Base-by-base conservation (phyloP, 2,329 filamentous ascomycete species). In the Fusarium sp. region DNA sequence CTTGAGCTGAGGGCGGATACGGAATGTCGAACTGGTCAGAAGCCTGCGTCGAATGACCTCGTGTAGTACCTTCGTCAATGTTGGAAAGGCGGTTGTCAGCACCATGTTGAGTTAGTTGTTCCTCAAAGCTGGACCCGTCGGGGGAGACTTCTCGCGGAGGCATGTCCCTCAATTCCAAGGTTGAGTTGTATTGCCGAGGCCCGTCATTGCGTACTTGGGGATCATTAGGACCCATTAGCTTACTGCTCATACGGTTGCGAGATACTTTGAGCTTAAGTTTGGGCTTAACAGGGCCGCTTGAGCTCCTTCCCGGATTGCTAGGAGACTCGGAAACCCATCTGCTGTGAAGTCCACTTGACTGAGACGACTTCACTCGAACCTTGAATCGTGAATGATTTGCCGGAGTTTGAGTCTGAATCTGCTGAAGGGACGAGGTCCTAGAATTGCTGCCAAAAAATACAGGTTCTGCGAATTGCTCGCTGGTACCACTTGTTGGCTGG, bases 11-110 rank as follows among this genome's bases (percentile, higher is more conserved):
- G 6, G 73, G 71, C 9, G 78, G 78, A 57, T 78, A 79, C 14
- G 74, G 59, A 55, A 81, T 77, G 45, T 79, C 78, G 56, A 81
- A 80, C 42, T 79, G 79, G 27, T 81, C 77, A 14, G 79, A 79
- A 24, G 70, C 51, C 40, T 70, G 71, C 9, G 68, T 63, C 3
- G 73, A 75, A 37, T 53, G 59, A 18, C 70, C 57, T n/a, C 32
- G 42, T 14, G 40, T 49, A 44, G 47, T 53, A 44, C 49, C 59
- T 56, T 68, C 62, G 29, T 70, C 51, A 45, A 65, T 66, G 18
- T 47, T 59, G 42, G 58, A 61, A 42, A 60, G 29, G 18, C 30
- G 58, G 34, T 58, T 52, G 6, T 57, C 60, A 30, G 48, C 27
- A 25, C 63, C 59, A 30, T 57, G 12, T n/a, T 49, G 49, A 13